Evolutionary conservation across 2,329 filamentous ascomycete genomes (phyloP).

Genomic region (Aspergillus niger): DNA sequence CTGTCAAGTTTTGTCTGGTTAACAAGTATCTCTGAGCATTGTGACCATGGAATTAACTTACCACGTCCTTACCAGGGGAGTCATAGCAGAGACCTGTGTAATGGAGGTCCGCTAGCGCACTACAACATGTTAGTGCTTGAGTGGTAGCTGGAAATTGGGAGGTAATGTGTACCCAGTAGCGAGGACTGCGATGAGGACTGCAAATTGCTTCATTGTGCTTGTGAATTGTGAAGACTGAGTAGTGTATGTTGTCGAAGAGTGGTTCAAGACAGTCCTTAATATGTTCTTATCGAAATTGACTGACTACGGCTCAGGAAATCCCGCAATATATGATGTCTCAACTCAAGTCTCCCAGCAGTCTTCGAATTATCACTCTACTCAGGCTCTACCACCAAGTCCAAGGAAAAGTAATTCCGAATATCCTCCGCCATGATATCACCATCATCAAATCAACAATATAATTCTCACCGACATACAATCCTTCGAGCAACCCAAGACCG

Average conservation of each 20-base stretch:
- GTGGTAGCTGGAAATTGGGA: neutral
- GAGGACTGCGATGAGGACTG: slow-evolving; percentile 7
- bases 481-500: neutral
- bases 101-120: slow-evolving; percentile 20
- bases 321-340: neutral
- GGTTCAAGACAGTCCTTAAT: neutral
- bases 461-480: neutral
- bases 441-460: neutral
- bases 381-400: neutral
- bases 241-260: neutral
- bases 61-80: slow-evolving; percentile 14
- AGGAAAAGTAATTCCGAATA: neutral
- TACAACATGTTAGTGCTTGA: slow-evolving; percentile 4
- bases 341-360: neutral
- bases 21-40: neutral
- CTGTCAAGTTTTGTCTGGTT: slow-evolving; percentile 8
- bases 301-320: neutral
- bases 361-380: neutral
- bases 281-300: neutral
- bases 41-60: neutral
- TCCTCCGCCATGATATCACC: neutral
- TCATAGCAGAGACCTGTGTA: slow-evolving; percentile 18
- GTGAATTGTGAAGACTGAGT: neutral
- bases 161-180: slow-evolving; percentile 6
- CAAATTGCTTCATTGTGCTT: slow-evolving; percentile 3